phyloP scores from a whole-genome alignment of 108 stramenopile genomes.

The Nitzschia sp. region DNA sequence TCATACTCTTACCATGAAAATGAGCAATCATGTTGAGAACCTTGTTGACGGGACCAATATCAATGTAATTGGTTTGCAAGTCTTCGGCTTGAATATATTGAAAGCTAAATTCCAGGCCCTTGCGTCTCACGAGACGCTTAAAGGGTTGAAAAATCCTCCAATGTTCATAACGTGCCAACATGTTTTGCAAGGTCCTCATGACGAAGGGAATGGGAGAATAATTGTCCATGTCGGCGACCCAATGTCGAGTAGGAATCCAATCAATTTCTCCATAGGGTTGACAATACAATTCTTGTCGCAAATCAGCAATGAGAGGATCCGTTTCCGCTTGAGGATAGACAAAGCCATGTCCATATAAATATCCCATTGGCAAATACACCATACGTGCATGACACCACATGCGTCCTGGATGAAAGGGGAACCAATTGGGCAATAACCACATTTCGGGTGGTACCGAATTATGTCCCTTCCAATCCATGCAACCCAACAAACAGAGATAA shows the following conservation, averaged over 20 bases:
- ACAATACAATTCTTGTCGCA: conserved; percentile 80
- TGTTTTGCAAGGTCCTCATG: conserved; percentile 87
- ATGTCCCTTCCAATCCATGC: conserved; percentile 95
- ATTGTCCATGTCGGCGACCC: conserved; percentile 90
- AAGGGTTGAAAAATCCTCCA: conserved; percentile 73
- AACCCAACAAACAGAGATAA: conserved; percentile 94
- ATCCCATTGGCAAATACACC: conserved; percentile 98
- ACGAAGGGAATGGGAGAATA: conserved; percentile 89
- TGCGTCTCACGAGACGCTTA: conserved; percentile 56
- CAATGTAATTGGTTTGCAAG: conserved; percentile 94
- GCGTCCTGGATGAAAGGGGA: conserved; percentile 96
- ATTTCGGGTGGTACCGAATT: conserved; percentile 96
- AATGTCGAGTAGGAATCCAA: conserved; percentile 87
- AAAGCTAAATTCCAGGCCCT: conserved; percentile 75
- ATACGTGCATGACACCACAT: conserved; percentile 99
- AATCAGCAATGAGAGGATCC: conserved; percentile 69
- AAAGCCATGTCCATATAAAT: conserved; percentile 86
- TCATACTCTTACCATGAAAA: conserved; percentile 57
- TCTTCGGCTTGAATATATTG: conserved; percentile 96
- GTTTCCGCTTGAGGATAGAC: conserved; percentile 72
- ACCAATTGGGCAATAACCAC: conserved; percentile 98
- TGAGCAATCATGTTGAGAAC: conserved; percentile 92
- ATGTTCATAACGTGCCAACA: conserved; percentile 84
- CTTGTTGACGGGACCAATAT: conserved; percentile 99
- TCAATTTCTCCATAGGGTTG: conserved; percentile 68